Evolutionary conservation across 495 filamentous ascomycete genomes (phyloP).

Genomic region (Hypoxylon crocopeplum): DNA sequence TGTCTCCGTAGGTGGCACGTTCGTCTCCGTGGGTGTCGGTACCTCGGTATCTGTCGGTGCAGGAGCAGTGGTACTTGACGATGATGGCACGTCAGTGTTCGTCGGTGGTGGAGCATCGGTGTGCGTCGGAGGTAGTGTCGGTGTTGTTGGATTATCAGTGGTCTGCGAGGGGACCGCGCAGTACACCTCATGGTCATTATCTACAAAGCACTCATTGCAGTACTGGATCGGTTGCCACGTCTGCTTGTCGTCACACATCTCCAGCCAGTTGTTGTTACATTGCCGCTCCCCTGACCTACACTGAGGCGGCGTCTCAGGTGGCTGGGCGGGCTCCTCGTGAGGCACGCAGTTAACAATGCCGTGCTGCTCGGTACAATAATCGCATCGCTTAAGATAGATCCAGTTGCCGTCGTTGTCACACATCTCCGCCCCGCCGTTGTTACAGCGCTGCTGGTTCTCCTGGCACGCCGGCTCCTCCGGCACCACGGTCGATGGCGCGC

Average conservation of each 20-base stretch:
- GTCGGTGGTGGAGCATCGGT: too few relatives aligned
- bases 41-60: too few relatives aligned
- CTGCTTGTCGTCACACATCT: slow-evolving; percentile 1
- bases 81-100: too few relatives aligned
- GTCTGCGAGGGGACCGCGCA: too few relatives aligned
- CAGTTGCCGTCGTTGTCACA: not conserved
- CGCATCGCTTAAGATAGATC: not conserved
- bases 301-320: not conserved
- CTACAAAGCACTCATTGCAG: too few relatives aligned
- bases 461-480: not conserved
- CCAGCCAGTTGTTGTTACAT: slow-evolving; percentile 2
- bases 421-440: not conserved
- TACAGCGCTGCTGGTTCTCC: not conserved
- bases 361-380: not conserved
- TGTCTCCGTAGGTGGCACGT: not conserved
- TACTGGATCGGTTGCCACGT: too few relatives aligned
- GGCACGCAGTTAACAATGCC: slow-evolving; percentile 11
- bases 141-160: too few relatives aligned
- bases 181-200: too few relatives aligned
- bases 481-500: not conserved
- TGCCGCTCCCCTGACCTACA: not conserved
- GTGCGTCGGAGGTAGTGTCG: too few relatives aligned
- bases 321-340: not conserved
- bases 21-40: not conserved
- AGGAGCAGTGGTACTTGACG: too few relatives aligned